phyloP scores from a whole-genome alignment of 1,139 yeast genomes.

The Hyphopichia fennica region DNA sequence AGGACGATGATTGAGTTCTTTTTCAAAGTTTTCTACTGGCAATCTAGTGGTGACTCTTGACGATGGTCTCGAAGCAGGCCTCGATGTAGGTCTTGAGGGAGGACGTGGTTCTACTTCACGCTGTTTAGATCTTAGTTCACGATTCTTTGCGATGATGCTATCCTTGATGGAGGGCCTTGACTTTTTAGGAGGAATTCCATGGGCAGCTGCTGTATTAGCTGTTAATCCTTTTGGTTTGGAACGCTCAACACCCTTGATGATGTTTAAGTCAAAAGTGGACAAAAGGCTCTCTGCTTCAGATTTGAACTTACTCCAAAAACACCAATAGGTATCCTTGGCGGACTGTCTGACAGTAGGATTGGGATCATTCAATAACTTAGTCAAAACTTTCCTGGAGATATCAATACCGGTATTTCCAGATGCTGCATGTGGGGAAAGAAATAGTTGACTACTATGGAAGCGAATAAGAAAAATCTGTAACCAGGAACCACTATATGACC shows the following conservation, averaged over 20 bases:
- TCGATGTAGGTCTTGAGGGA: conserved; percentile 8
- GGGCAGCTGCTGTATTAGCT: conserved; percentile 8
- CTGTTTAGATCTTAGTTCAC: conserved; percentile 27
- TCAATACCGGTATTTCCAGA: conserved; percentile 40
- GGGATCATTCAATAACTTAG: conserved; percentile 72
- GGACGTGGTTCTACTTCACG: conserved; percentile 9
- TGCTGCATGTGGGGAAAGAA: conserved; percentile 39
- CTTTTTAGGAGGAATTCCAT: conserved; percentile 9
- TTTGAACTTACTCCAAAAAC: conserved; percentile 50
- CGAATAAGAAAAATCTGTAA: conserved; percentile 59
- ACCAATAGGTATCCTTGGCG: conserved; percentile 77
- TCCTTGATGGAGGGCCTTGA: conserved; percentile 34
- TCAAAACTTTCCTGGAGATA: conserved; percentile 50
- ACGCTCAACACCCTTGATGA: conserved; percentile 42
- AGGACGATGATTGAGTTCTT: background rate
- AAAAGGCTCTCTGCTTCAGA: conserved; percentile 54
- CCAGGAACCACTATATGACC: conserved; percentile 72
- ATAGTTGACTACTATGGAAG: conserved; percentile 20
- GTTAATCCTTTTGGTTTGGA: conserved; percentile 41
- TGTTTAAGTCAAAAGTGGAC: conserved; percentile 40
- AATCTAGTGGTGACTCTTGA: conserved; percentile 15
- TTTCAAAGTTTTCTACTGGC: background rate
- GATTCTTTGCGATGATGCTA: conserved; percentile 33
- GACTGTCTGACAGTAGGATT: conserved; percentile 78
- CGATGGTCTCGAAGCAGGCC: conserved; percentile 16